Percentiles rank a stretch among this genome's conserved stretches.
Evolutionary conservation across 192 early-diverging fungal genomes (phyloP).

Genomic region (Dispira parvispora): DNA sequence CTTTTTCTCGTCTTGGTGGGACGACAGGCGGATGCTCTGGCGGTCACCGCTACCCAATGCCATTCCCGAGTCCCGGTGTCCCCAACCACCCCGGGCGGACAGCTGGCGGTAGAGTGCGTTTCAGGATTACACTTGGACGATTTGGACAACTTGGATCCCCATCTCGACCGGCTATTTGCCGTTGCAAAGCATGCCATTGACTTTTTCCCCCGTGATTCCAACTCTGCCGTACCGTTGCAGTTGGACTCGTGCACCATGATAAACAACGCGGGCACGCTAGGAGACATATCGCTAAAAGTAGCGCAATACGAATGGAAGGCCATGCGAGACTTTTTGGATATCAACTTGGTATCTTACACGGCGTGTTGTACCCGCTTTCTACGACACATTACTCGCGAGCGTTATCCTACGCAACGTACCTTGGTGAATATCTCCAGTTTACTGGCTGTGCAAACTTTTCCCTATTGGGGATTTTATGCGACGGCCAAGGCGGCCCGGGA

Average conservation of each 20-base stretch:
- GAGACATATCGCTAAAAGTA: constrained; percentile 43
- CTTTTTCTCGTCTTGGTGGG: constrained; percentile 37
- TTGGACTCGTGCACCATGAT: constrained; percentile 30
- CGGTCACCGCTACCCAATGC: constrained; percentile 12
- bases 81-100: constrained; percentile 9
- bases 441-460: constrained; percentile 49
- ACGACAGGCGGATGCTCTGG: constrained; percentile 22
- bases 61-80: constrained; percentile 1
- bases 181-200: too few species aligned
- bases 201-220: too few species aligned
- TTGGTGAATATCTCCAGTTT: constrained; percentile 72
- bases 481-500: constrained; percentile 71
- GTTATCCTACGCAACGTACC: constrained; percentile 14
- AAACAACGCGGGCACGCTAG: constrained; percentile 61
- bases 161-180: background rate
- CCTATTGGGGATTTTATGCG: constrained; percentile 70
- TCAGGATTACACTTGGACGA: background rate
- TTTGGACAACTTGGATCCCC: background rate
- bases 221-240: too few species aligned
- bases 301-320: constrained; percentile 30
- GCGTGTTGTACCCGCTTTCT: constrained; percentile 27
- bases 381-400: background rate
- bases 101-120: constrained; percentile 11
- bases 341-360: constrained; percentile 42
- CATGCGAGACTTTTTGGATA: constrained; percentile 26